Percentiles rank a stretch among this genome's conserved stretches.
Evolutionary conservation across 805 yeast species (phyloP).

Genomic region (Zygotorulaspora florentina): DNA sequence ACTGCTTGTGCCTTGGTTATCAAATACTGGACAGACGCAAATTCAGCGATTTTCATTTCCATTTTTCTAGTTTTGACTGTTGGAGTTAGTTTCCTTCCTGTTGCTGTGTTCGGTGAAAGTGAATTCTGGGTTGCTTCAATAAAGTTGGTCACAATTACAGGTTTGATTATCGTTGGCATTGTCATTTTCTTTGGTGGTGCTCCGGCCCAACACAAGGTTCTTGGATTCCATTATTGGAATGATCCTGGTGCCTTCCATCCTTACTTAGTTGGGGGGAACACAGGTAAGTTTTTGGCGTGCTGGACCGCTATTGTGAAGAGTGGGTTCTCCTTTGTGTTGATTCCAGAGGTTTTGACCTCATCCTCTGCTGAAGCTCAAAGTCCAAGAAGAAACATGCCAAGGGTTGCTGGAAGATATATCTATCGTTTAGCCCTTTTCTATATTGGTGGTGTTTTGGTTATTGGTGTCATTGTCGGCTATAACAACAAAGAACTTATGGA

Average conservation of each 20-base stretch:
- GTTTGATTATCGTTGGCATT: constrained; percentile 53
- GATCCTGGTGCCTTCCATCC: constrained; percentile 45
- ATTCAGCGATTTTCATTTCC: constrained; percentile 5
- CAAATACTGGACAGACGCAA: constrained; percentile 6
- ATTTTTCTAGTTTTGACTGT: constrained; percentile 18
- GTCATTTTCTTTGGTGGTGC: constrained; percentile 65
- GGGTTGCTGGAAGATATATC: constrained; percentile 47
- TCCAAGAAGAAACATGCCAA: constrained; percentile 45
- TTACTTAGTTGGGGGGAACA: constrained; percentile 34
- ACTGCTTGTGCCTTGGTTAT: constrained; percentile 32
- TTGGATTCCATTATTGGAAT: constrained; percentile 62
- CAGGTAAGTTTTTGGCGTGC: constrained; percentile 48
- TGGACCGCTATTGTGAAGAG: constrained; percentile 42
- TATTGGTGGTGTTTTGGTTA: constrained; percentile 47
- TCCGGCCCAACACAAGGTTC: constrained; percentile 44
- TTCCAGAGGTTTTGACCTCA: constrained; percentile 4
- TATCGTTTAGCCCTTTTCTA: constrained; percentile 53
- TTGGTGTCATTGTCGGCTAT: constrained; percentile 50
- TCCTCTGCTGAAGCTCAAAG: constrained; percentile 48
- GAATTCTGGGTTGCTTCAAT: constrained; percentile 67
- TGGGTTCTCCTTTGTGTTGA: constrained; percentile 6
- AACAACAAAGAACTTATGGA: constrained; percentile 35
- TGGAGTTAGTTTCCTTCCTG: constrained; percentile 18
- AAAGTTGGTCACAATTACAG: constrained; percentile 61
- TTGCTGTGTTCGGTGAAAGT: constrained; percentile 41